Percentiles rank a stretch among this genome's conserved stretches.
phyloP scores from a whole-genome alignment of 768 basidiomycete genomes.

The Pisolithus marmoratus region DNA sequence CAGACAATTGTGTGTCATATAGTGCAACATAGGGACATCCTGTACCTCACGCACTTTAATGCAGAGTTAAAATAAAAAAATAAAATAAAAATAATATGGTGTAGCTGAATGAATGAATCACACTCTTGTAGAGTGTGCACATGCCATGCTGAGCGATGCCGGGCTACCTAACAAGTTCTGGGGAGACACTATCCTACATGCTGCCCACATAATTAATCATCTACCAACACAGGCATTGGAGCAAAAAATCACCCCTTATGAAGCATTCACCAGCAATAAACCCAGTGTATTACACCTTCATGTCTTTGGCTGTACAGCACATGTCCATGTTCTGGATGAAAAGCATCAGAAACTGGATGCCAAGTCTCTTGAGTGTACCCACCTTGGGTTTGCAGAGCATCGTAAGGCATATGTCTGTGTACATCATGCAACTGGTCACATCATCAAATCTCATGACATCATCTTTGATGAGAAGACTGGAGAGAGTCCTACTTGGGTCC shows the following conservation, averaged over 20 bases:
- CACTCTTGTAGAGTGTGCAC: constrained; percentile 28
- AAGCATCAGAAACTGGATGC: neutral
- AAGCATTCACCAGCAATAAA: constrained; percentile 14
- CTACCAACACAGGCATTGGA: neutral
- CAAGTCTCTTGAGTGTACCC: neutral
- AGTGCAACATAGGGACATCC: no score
- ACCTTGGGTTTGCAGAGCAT: no score
- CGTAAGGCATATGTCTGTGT: no score
- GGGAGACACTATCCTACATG: constrained; percentile 3
- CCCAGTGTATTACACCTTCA: constrained; percentile 16
- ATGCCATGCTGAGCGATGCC: constrained; percentile 21
- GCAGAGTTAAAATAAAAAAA: no score
- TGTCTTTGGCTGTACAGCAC: constrained; percentile 21
- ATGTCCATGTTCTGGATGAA: constrained; percentile 8
- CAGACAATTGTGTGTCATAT: no score
- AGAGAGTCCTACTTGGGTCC: no score
- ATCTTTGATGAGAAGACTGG: no score
- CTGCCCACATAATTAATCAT: constrained; percentile 2
- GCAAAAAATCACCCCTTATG: constrained; percentile 17
- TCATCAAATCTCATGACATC: no score
- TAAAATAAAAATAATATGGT: no score
- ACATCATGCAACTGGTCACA: no score
- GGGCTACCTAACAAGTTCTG: constrained; percentile 1
- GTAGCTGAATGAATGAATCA: constrained; percentile 36
- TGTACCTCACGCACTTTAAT: no score